phyloP scores from a whole-genome alignment of 345 rosid species.

The Melastoma malabathricum region DNA sequence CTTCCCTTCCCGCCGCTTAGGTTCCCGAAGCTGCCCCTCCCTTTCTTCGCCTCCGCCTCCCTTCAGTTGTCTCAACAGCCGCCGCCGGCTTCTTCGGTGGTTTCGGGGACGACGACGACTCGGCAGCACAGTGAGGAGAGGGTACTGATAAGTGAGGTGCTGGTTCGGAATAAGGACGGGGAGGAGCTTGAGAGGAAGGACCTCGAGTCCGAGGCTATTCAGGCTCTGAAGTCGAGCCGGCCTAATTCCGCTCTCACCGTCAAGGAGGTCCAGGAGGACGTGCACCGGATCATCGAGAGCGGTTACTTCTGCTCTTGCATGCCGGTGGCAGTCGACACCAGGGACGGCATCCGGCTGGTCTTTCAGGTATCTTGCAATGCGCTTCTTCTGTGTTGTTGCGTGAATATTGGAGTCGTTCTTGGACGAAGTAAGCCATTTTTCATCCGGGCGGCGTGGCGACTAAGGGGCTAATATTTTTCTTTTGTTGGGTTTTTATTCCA shows the following conservation, averaged over 20 bases:
- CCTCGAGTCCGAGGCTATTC: constrained; percentile 69
- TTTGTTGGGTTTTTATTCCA: constrained; percentile 1
- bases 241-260: constrained; percentile 80
- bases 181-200: constrained; percentile 91
- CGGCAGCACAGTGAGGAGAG: constrained; percentile 67
- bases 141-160: constrained; percentile 75
- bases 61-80: no score
- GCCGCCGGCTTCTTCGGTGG: no score
- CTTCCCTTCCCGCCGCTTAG: no score
- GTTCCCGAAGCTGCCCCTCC: no score
- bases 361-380: constrained; percentile 44
- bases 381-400: no score
- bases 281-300: constrained; percentile 73
- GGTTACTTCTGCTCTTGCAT: constrained; percentile 84
- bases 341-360: constrained; percentile 79
- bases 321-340: constrained; percentile 83
- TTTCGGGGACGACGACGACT: constrained; percentile 3
- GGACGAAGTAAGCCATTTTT: no score
- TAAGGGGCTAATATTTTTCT: background rate
- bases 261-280: constrained; percentile 88
- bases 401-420: no score
- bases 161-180: constrained; percentile 87
- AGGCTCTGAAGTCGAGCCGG: constrained; percentile 69
- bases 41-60: no score
- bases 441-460: no score